Base-by-base conservation (phyloP, 192 early-diverging fungal genomes). In the Backusella luteola region DNA sequence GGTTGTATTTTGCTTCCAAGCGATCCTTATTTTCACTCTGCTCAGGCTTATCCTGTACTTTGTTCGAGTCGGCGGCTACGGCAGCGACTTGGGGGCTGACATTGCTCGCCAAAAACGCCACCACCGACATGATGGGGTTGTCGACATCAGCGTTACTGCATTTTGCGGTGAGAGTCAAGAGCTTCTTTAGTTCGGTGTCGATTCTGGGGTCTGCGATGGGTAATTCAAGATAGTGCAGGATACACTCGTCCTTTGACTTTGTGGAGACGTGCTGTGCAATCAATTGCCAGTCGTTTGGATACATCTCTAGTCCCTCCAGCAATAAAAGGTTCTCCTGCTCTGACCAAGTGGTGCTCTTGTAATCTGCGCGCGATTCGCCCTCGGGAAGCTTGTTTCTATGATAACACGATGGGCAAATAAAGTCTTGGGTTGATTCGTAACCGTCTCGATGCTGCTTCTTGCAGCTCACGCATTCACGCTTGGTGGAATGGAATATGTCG, bases 271-370 rank as follows among this genome's bases (percentile, higher is more conserved):
- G 97, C 41, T 95, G 91, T 15, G 97, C 91, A 76, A 99, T 91
- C 34, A 87, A 86, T 78, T 89, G 89, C 98, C 98, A 99, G 81
- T 98, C 94, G 52, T 96, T 91, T 39, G 95, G 91, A 86, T 87
- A 97, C 89, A 98, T 89, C 76, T 98, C 98, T 32, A 99, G 77
- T 3, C 92, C 98, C 88, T 99, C 98, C 66, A 99, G 80, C 44
- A 99, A 84, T 38, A 96, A 84, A 38, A 97, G 81, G 19, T 90
- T 91, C 79, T 99, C 96, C 85, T 98, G 93, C 49, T 97, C 95
- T 14, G 87, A 91, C 98, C 96, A 98, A 66, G 78, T 83, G 67
- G 73, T 44, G 38, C 76, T 77, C 11, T 82, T 83, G 19, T 52
- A 46, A 35, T 76, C 67, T 39, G 69, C 34, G 9, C 35, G 32